phyloP scores from a whole-genome alignment of 306 rosid species.

The Calophaca sinica region DNA sequence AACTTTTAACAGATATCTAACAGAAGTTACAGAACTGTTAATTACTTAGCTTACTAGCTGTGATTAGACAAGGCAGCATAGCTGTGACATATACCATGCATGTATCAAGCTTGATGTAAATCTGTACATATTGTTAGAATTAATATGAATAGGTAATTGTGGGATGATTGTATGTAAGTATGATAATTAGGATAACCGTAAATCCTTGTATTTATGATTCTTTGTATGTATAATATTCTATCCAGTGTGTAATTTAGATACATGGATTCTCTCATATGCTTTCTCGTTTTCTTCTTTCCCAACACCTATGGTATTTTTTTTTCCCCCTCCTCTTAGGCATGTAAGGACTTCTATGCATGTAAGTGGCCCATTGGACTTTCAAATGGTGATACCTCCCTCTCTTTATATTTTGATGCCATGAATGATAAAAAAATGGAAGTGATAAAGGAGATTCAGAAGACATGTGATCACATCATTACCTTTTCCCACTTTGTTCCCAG shows the following conservation, averaged over 20 bases:
- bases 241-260: neutral
- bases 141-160: neutral
- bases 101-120: constrained; percentile 4
- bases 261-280: neutral
- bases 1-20: too few relatives aligned
- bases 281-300: neutral
- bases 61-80: neutral
- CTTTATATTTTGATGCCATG: constrained; percentile 78
- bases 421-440: constrained; percentile 60
- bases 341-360: constrained; percentile 89
- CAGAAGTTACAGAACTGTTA: too few relatives aligned
- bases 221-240: neutral
- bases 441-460: constrained; percentile 64
- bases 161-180: neutral
- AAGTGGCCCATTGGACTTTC: constrained; percentile 78
- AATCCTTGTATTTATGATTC: neutral
- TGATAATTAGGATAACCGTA: neutral
- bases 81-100: neutral
- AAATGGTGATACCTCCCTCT: constrained; percentile 71
- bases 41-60: too few relatives aligned
- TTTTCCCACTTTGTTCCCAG: constrained; percentile 96
- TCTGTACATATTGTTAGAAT: neutral
- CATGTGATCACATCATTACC: constrained; percentile 72
- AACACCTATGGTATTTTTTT: constrained; percentile 18
- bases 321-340: constrained; percentile 55